Evolutionary conservation across 192 early-diverging fungal species (phyloP).

Genomic region (Gryganskiella cystojenkinii): DNA sequence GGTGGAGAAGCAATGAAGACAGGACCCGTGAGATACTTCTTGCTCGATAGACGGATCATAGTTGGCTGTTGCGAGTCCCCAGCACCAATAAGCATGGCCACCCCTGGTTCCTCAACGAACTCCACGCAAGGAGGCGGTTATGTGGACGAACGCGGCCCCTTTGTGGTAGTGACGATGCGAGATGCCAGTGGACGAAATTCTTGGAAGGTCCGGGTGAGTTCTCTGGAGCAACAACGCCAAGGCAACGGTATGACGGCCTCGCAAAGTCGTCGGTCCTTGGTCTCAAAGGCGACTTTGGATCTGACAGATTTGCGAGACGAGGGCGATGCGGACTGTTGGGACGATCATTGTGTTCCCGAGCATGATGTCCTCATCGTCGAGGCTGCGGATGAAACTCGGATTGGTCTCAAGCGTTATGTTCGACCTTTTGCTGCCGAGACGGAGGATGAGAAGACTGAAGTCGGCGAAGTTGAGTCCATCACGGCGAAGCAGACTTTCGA

Average conservation of each 20-base stretch:
- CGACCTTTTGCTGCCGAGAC: background rate
- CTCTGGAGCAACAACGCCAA: background rate
- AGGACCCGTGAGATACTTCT: conserved; percentile 72
- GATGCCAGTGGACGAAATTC: conserved; percentile 79
- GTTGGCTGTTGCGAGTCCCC: conserved; percentile 76
- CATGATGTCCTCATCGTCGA: conserved; percentile 18
- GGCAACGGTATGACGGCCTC: background rate
- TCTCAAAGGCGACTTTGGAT: too few relatives aligned
- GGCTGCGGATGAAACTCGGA: conserved; percentile 34
- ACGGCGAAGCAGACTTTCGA: conserved; percentile 22
- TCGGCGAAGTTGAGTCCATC: background rate
- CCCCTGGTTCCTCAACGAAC: conserved; percentile 20
- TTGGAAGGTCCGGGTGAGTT: conserved; percentile 65
- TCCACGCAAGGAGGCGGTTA: background rate
- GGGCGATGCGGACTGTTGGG: background rate
- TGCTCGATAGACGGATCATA: conserved; percentile 73
- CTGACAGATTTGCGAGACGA: conserved; percentile 1
- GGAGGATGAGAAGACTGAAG: background rate
- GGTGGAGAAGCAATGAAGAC: conserved; percentile 7
- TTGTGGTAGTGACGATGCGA: conserved; percentile 68
- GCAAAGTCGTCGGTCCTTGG: background rate
- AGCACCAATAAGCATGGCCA: too few relatives aligned
- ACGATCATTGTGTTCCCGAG: background rate
- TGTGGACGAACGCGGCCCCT: conserved; percentile 44
- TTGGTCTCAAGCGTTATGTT: conserved; percentile 32